Evolutionary conservation across 441 rosid species (phyloP).

Genomic region (Jatropha multifida): DNA sequence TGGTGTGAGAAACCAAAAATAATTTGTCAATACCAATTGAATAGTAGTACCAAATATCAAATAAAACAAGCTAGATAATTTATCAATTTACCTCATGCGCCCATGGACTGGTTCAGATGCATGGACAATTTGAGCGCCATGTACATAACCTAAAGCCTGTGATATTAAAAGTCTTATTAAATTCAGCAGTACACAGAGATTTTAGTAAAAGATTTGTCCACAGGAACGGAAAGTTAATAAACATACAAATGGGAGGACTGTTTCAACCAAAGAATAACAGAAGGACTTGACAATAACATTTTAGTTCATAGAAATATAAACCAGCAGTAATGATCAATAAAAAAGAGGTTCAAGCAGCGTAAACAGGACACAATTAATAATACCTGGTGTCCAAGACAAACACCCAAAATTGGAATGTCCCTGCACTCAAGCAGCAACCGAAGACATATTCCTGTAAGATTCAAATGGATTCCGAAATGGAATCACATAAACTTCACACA

Average conservation of each 20-base stretch:
- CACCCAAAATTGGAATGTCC: slow-evolving; percentile 89
- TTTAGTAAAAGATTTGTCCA: neutral
- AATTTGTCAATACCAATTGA: too few relatives aligned
- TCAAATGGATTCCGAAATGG: slow-evolving; percentile 24
- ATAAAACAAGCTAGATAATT: neutral
- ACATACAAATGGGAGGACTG: neutral
- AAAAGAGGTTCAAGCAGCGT: slow-evolving; percentile 1
- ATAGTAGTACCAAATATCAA: neutral
- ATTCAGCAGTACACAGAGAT: slow-evolving; percentile 4
- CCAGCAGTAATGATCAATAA: neutral
- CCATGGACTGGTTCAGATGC: slow-evolving; percentile 97
- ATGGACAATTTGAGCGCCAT: slow-evolving; percentile 86
- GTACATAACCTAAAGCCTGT: slow-evolving; percentile 92
- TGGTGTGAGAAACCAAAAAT: too few relatives aligned
- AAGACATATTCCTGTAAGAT: slow-evolving; percentile 81
- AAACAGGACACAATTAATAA: neutral
- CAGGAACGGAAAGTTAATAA: neutral
- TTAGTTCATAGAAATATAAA: neutral
- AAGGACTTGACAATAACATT: neutral
- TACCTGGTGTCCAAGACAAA: slow-evolving; percentile 99
- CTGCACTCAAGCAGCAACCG: slow-evolving; percentile 75
- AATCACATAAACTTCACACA: slow-evolving; percentile 16
- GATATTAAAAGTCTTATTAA: slow-evolving; percentile 20
- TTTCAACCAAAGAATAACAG: neutral
- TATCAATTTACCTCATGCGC: slow-evolving; percentile 71